Evolutionary conservation across 179 eudicot species (phyloP).

Genomic region (Heliamphora pulchella): DNA sequence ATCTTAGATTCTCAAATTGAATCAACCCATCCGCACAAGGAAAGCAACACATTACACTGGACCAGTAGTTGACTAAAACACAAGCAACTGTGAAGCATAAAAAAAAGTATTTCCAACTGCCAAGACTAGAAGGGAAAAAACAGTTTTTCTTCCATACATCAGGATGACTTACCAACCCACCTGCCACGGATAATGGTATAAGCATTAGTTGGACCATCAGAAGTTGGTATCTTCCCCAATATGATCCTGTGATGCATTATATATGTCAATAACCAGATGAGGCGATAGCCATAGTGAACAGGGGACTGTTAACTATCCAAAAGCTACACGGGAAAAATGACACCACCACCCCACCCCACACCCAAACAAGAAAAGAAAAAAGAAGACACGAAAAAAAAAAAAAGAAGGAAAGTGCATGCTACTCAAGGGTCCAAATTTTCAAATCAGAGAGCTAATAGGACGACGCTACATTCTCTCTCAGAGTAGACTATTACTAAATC

Average conservation of each 20-base stretch:
- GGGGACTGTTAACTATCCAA: constrained; percentile 20
- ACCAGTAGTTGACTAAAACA: not conserved
- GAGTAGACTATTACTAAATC: not conserved
- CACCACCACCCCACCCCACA: not conserved
- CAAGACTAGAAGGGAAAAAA: constrained; percentile 12
- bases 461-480: not conserved
- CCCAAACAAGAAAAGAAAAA: not conserved
- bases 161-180: constrained; percentile 73
- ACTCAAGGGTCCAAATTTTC: not conserved
- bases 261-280: constrained; percentile 52
- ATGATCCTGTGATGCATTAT: constrained; percentile 86
- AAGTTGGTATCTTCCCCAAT: constrained; percentile 92
- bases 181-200: constrained; percentile 79
- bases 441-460: not conserved
- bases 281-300: constrained; percentile 22
- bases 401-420: not conserved
- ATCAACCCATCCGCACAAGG: not conserved
- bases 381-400: not conserved
- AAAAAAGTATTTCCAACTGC: not conserved
- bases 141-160: constrained; percentile 25
- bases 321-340: constrained; percentile 10
- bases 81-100: constrained; percentile 3
- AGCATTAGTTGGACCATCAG: constrained; percentile 77
- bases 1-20: not conserved
- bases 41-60: not conserved